These are phyloP conservation scores for Suillus variegatus DNA, from an alignment of 768 basidiomycete species.

Conservation along the genomic window DNA sequence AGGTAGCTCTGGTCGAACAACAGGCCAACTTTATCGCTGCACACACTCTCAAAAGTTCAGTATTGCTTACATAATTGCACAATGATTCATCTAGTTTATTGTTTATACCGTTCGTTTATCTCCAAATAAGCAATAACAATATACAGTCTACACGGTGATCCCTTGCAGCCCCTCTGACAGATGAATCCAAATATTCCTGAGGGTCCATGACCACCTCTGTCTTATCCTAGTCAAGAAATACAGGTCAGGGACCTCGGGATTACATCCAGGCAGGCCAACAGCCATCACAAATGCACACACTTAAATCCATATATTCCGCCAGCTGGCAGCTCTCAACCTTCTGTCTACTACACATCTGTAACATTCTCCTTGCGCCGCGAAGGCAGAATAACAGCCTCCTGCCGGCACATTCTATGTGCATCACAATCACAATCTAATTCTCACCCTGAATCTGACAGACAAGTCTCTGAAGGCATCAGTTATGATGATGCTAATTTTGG, in stretches of 20 bases:
- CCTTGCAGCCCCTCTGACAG: no score
- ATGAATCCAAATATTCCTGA: no score
- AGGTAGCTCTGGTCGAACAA: slow-evolving; percentile 83
- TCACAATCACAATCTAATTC: not conserved
- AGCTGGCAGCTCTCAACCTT: not conserved
- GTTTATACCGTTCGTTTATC: no score
- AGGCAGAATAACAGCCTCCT: not conserved
- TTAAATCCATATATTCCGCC: not conserved
- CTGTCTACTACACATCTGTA: not conserved
- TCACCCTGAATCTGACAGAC: not conserved
- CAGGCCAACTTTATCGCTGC: slow-evolving; percentile 67
- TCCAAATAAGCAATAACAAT: no score
- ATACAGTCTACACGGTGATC: no score
- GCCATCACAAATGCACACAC: not conserved
- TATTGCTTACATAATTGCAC: no score
- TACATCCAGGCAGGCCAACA: no score
- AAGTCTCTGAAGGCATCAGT: not conserved
- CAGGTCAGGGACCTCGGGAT: not conserved
- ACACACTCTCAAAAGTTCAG: slow-evolving; percentile 62
- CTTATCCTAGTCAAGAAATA: not conserved
- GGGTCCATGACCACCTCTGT: no score
- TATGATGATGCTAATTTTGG: not conserved
- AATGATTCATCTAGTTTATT: no score
- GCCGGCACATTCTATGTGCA: not conserved
- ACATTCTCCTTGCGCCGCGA: not conserved